Base-by-base conservation (phyloP, 257 asterid species). In the Coffea canephora region DNA sequence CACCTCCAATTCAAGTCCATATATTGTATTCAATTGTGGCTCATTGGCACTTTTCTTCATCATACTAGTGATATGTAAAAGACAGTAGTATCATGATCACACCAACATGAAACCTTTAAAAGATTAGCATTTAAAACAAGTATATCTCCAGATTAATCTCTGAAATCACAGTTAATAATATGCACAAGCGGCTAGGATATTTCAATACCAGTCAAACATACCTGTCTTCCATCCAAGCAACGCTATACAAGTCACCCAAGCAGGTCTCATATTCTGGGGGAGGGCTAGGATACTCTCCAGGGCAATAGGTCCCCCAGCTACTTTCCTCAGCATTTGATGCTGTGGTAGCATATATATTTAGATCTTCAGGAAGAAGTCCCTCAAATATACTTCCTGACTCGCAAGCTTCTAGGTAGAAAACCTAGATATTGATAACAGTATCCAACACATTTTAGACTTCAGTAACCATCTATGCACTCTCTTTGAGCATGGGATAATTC, bases 161-260 rank as follows among this genome's bases (percentile, higher is more conserved):
- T 6, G 27, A 25, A 21, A 43, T 12, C n/a, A 39, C 13, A 11
- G 45, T 68, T 13, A 50, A 52, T 31, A 36, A 45, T 9, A 67
- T 23, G 52, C 39, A 23, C 15, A n/a, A 41, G 2, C 14, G 69
- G 34, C 8, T 10, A n/a, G 61, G 27, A 64, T 50, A 80, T 16
- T 41, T 50, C 10, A 14, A 78, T 18, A 54, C 9, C 75, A 69
- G 76, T 83, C 36, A 74, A 74, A 72, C 67, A n/a, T 88, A 92
- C 99, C 98, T 84, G 85, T 95, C 99, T 78, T 95, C 99, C 98
- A 95, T 93, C 99, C 99, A 95, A 82, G 99, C 93, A 88, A 95
- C 80, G 78, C 98, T 93, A 49, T 96, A 96, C 77, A 94, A 86
- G 89, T 96, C 99, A 36, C 99, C 99, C 85, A 96, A 86, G 91